phyloP scores from a whole-genome alignment of 495 filamentous ascomycete genomes.

The Neurospora sp. region DNA sequence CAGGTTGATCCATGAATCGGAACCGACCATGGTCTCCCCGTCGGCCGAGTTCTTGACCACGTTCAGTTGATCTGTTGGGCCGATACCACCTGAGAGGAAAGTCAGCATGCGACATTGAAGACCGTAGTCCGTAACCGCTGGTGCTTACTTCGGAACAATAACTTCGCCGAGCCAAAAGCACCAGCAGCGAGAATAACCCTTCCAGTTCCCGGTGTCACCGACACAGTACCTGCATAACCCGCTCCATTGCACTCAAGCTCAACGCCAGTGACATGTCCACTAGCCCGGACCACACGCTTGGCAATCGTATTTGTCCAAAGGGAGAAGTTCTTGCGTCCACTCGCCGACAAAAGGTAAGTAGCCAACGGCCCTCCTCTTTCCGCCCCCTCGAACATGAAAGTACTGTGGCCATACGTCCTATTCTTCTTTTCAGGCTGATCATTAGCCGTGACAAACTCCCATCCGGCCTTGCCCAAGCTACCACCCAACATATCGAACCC shows the following conservation, averaged over 20 bases:
- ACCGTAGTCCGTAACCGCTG: not conserved
- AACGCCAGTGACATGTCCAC: conserved; percentile 50
- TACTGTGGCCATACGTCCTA: conserved; percentile 49
- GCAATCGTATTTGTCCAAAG: conserved; percentile 54
- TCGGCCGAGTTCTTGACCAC: conserved; percentile 43
- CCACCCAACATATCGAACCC: conserved; percentile 48
- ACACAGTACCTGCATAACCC: conserved; percentile 47
- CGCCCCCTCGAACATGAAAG: conserved; percentile 55
- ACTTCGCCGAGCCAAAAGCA: conserved; percentile 56
- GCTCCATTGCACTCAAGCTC: conserved; percentile 48
- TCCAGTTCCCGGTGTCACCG: conserved; percentile 45
- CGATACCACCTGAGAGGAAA: conserved; percentile 40
- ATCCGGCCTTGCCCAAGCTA: conserved; percentile 47
- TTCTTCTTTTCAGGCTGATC: conserved; percentile 52
- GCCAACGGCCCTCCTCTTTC: conserved; percentile 59
- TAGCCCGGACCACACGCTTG: conserved; percentile 48
- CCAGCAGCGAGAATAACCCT: conserved; percentile 60
- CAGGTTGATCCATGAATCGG: conserved; percentile 52
- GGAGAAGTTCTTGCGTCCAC: conserved; percentile 48
- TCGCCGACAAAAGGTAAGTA: conserved; percentile 57
- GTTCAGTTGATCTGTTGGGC: conserved; percentile 46
- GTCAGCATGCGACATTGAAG: not conserved
- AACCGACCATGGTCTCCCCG: conserved; percentile 38
- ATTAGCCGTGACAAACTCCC: conserved; percentile 51
- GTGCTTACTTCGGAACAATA: conserved; percentile 39